Evolutionary conservation across 2,329 filamentous ascomycete genomes (phyloP), one percentile per base, ranked within the genome.

Genomic region (Conoideocrella luteorostrata): DNA sequence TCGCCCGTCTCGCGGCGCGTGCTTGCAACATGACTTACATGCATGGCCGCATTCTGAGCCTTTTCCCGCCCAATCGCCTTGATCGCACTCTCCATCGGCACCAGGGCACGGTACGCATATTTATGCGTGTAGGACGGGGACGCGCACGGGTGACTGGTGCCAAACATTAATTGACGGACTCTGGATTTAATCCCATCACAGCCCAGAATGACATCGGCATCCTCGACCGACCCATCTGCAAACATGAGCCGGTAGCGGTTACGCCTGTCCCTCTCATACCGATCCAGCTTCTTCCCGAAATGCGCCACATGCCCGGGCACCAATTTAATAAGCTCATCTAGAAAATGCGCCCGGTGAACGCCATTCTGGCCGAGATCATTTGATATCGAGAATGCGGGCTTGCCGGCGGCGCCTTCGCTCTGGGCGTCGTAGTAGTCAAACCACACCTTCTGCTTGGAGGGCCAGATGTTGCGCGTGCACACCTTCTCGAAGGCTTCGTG

Each of bases 181-280:
- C 64, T 62, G 7, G 74, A 78, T 56, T 82, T 82, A 53, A 84
- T 81, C 0, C 81, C 81, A 56, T 85, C 81, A 50, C 78, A 82
- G 0, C 77, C 80, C 36, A 85, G 63, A 0, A 81, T 43, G 0
- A 59, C 65, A 21, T 67, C 64, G 4, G 41, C 34, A 20, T 23
- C 22, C 40, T 39, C 9, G 33, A 34, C n/a, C 1, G 41, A 29
- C 13, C 67, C 67, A 30, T 72, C 69, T 0, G 55, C 47, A 41
- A 71, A 71, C n/a, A 23, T 51, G 36, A 70, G 51, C 2, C 48
- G 42, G 3, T 61, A 46, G 28, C 55, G 56, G 3, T 54, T 55
- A 4, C 51, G 48, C 9, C 40, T 30, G 3, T 42, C 45, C 10
- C 57, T 47, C 52, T 58, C 45, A 55, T 60, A 56, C 46, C 65